Evolutionary conservation across 106 monocot genomes (phyloP), one percentile per base, ranked within the genome.

Genomic region (Acanthochlamys bracteata): DNA sequence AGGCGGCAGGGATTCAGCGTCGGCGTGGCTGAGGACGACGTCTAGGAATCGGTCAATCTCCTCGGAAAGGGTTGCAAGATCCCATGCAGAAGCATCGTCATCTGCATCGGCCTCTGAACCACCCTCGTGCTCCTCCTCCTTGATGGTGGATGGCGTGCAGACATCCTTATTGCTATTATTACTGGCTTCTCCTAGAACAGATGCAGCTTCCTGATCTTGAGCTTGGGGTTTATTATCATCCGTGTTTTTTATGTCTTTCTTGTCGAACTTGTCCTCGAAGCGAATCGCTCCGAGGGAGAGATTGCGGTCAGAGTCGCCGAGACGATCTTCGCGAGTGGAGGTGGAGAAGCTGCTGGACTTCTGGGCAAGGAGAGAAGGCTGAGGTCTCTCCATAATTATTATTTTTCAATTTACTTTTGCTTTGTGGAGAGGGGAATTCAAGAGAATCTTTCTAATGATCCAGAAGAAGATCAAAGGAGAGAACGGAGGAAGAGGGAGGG

Each of bases 301-400:
- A 40, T 42, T 63, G 13, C 62, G 62, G 62, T 42, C 62, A 3
- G 62, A 4, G 10, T 63, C n/a, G 10, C 41, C 8, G 62, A 63
- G 41, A 7, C 12, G 27, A 2, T 80, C 79, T 10, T 77, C 83
- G 26, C 74, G 76, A 43, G 69, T 25, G 68, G 70, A 27, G 57
- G 43, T 45, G 43, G 80, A 74, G 71, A 82, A 87, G 69, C 77
- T 79, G 65, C 59, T 74, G 24, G 62, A 69, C 55, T 82, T 82
- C 17, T 73, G 64, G 39, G 77, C 65, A 13, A 73, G 27, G 46
- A 17, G 54, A 46, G 49, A 60, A 41, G 55, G 21, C 39, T 72
- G 71, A 66, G 19, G 52, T 80, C 59, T 65, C 56, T 81, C 75
- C 72, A 71, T 74, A 41, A 11, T 15, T 11, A 62, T 52, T 56